phyloP scores from a whole-genome alignment of 2,329 filamentous ascomycete genomes.

The Fusarium sambucinum region DNA sequence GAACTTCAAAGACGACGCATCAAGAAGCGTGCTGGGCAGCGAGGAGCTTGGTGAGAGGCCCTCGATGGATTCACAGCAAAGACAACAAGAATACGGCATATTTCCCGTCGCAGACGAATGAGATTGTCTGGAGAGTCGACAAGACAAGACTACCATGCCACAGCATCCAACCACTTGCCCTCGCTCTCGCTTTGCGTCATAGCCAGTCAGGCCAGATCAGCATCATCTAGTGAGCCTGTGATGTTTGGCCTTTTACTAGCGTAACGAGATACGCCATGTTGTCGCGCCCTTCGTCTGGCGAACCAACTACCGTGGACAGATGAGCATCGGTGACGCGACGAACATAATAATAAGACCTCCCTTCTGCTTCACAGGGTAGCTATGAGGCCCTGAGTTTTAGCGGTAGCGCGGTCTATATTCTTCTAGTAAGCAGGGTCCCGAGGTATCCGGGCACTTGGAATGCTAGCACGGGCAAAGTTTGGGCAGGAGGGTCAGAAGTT shows the following conservation, averaged over 20 bases:
- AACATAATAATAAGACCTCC: conserved; percentile 4
- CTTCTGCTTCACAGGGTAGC: background rate
- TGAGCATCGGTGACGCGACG: conserved; percentile 27
- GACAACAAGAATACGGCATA: background rate
- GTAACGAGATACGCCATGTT: conserved; percentile 1
- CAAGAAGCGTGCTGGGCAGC: conserved; percentile 28
- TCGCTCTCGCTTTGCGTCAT: background rate
- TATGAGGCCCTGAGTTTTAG: background rate
- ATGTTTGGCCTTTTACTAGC: conserved; percentile 4
- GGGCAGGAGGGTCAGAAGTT: conserved; percentile 9
- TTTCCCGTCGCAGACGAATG: background rate
- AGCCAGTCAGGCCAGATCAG: conserved; percentile 11
- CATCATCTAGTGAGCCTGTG: background rate
- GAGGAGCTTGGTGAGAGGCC: conserved; percentile 3
- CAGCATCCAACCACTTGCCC: background rate
- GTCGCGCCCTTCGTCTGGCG: conserved; percentile 1
- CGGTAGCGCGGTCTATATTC: conserved; percentile 12
- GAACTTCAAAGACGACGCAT: conserved; percentile 47
- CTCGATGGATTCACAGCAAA: background rate
- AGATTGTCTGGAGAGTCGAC: background rate
- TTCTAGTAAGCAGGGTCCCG: conserved; percentile 36
- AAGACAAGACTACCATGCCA: background rate
- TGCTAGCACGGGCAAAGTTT: conserved; percentile 13
- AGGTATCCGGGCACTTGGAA: conserved; percentile 29
- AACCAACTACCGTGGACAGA: background rate